phyloP scores from a whole-genome alignment of 306 rosid genomes.

The Abrus precatorius region DNA sequence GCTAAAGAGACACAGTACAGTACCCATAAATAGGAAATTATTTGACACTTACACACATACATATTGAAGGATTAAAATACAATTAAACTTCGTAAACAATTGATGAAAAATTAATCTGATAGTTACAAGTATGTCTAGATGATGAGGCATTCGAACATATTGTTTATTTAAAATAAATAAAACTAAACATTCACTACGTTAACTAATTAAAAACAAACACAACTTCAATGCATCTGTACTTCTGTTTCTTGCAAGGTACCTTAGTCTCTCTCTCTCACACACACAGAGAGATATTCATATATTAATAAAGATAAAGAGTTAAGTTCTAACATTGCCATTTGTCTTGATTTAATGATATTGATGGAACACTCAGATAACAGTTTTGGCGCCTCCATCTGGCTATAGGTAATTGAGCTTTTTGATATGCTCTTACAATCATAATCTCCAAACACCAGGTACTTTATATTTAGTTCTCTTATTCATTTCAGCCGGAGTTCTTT shows the following conservation, averaged over 20 bases:
- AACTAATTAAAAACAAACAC: no score
- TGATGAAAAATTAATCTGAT: no score
- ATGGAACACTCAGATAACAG: conserved; percentile 20
- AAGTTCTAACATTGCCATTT: conserved; percentile 31
- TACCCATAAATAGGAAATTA: no score
- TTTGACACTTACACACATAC: no score
- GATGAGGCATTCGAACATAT: no score
- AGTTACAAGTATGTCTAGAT: no score
- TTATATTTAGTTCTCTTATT: not conserved
- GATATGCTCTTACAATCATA: conserved; percentile 6
- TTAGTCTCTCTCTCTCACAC: not conserved
- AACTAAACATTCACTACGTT: no score
- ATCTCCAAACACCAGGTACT: not conserved
- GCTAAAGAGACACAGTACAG: no score
- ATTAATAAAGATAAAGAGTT: not conserved
- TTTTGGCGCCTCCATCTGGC: not conserved
- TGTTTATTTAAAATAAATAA: no score
- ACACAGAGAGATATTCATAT: not conserved
- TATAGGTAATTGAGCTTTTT: conserved; percentile 33
- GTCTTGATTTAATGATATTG: conserved; percentile 32
- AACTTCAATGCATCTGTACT: no score
- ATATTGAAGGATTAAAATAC: no score
- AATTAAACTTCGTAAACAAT: no score
- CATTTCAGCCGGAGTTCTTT: conserved; percentile 6
- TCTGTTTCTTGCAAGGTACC: not conserved